Percentiles rank a stretch among this genome's conserved stretches.
These are phyloP conservation scores for Agrostemma githago DNA, from an alignment of 148 eudicot species.

Conservation along the genomic window DNA sequence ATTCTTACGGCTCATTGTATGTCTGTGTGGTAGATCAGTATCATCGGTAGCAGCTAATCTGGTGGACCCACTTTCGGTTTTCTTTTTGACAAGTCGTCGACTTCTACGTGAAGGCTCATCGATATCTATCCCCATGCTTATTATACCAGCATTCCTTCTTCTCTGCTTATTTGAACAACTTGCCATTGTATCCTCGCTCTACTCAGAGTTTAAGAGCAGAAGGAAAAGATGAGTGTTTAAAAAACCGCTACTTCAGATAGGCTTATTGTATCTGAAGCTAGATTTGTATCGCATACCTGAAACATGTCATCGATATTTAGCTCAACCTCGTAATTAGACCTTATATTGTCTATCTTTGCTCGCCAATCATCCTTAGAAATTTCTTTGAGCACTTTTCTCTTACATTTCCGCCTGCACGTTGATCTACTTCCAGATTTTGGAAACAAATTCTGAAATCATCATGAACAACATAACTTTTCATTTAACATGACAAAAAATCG, in stretches of 20 bases:
- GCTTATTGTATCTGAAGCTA: background rate
- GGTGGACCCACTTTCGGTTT: constrained; percentile 17
- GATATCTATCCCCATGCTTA: constrained; percentile 19
- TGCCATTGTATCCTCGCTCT: constrained; percentile 27
- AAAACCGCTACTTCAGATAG: background rate
- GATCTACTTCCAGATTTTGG: constrained; percentile 32
- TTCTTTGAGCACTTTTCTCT: constrained; percentile 30
- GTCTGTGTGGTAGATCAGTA: constrained; percentile 20
- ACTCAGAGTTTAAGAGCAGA: constrained; percentile 19
- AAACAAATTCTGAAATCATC: constrained; percentile 34
- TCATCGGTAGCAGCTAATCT: constrained; percentile 20
- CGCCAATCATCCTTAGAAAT: constrained; percentile 19
- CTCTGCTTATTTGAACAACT: constrained; percentile 26
- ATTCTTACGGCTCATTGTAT: background rate
- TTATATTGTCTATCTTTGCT: constrained; percentile 25
- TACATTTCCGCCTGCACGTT: constrained; percentile 24
- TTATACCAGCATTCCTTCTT: constrained; percentile 17
- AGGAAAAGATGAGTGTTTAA: constrained; percentile 6
- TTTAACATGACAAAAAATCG: background rate
- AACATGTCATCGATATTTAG: constrained; percentile 13
- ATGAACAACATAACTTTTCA: background rate
- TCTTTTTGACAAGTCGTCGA: constrained; percentile 53
- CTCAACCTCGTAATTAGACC: constrained; percentile 18
- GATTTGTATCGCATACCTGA: constrained; percentile 25
- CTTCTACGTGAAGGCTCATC: constrained; percentile 36